Percentiles rank a stretch among this genome's conserved stretches.
These are phyloP conservation scores for Didymella arachidicola DNA, from an alignment of 2,329 filamentous ascomycete genomes.

Conservation along the genomic window DNA sequence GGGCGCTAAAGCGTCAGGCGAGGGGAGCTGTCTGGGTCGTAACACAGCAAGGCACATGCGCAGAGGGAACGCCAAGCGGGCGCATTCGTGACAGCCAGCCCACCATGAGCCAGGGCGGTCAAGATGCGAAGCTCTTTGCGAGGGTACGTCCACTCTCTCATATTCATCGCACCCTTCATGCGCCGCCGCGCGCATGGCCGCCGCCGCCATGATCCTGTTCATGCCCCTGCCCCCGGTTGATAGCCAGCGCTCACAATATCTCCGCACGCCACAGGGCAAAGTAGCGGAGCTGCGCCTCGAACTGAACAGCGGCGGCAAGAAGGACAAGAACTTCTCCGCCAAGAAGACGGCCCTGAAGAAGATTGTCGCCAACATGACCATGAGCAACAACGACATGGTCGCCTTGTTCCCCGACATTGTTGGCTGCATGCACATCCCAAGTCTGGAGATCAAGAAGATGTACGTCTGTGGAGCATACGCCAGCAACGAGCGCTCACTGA, in stretches of 20 bases:
- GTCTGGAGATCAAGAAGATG: constrained; percentile 99
- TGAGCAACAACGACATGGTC: constrained; percentile 99
- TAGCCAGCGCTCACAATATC: constrained; percentile 60
- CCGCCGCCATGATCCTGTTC: constrained; percentile 47
- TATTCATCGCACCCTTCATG: background rate
- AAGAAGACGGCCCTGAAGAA: constrained; percentile 99
- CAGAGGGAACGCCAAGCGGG: constrained; percentile 23
- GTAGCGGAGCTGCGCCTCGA: constrained; percentile 95
- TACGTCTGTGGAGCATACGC: constrained; percentile 55
- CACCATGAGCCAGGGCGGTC: constrained; percentile 73
- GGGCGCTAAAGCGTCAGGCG: constrained; percentile 39
- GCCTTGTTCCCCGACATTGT: constrained; percentile 95
- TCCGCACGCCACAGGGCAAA: constrained; percentile 79
- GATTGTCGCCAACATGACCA: constrained; percentile 99
- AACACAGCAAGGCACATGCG: constrained; percentile 45
- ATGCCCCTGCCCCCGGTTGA: constrained; percentile 46
- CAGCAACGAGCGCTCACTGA: constrained; percentile 37
- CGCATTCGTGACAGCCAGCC: constrained; percentile 35
- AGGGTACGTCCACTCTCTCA: constrained; percentile 70
- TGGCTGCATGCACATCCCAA: constrained; percentile 91
- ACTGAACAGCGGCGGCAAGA: constrained; percentile 92
- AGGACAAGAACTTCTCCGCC: constrained; percentile 92
- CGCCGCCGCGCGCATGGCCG: constrained; percentile 3
- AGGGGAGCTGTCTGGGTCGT: constrained; percentile 32
- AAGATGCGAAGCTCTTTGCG: constrained; percentile 99